A percentile compares a stretch with the other conserved stretches of the same genome.
phyloP scores from a whole-genome alignment of 345 rosid species.

The Moringa oleifera region DNA sequence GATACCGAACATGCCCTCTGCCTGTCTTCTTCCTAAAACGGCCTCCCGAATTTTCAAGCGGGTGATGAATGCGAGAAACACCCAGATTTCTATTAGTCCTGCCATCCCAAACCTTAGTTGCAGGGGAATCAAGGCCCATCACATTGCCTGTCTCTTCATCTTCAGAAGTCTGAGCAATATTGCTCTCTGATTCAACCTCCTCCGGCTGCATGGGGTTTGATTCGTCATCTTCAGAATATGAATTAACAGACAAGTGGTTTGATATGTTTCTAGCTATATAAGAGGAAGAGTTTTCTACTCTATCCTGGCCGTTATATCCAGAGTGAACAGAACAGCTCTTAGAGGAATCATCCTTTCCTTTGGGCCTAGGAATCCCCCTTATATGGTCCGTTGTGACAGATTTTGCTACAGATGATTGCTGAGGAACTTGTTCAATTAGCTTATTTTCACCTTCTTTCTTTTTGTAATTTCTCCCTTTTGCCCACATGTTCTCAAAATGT shows the following conservation, averaged over 20 bases:
- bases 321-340: slow-evolving; percentile 20
- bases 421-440: slow-evolving; percentile 33
- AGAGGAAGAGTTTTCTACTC: slow-evolving; percentile 20
- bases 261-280: slow-evolving; percentile 28
- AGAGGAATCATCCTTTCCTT: slow-evolving; percentile 25
- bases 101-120: slow-evolving; percentile 96
- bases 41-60: slow-evolving; percentile 75
- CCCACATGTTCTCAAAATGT: slow-evolving; percentile 95
- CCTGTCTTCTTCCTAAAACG: slow-evolving; percentile 35
- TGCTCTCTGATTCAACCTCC: slow-evolving; percentile 48
- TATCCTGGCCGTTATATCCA: slow-evolving; percentile 14
- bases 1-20: slow-evolving; percentile 48
- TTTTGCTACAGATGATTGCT: slow-evolving; percentile 31
- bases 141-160: slow-evolving; percentile 64
- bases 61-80: slow-evolving; percentile 84
- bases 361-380: slow-evolving; percentile 23
- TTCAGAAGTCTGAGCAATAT: slow-evolving; percentile 66
- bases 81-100: slow-evolving; percentile 68
- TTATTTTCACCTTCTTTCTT: slow-evolving; percentile 44
- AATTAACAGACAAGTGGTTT: slow-evolving; percentile 30
- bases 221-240: slow-evolving; percentile 50
- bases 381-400: slow-evolving; percentile 20
- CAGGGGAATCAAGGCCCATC: slow-evolving; percentile 86
- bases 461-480: slow-evolving; percentile 86
- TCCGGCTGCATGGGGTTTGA: slow-evolving; percentile 23